These are phyloP conservation scores for Pythium periplocum DNA, from an alignment of 352 stramenopile species.

Conservation along the genomic window DNA sequence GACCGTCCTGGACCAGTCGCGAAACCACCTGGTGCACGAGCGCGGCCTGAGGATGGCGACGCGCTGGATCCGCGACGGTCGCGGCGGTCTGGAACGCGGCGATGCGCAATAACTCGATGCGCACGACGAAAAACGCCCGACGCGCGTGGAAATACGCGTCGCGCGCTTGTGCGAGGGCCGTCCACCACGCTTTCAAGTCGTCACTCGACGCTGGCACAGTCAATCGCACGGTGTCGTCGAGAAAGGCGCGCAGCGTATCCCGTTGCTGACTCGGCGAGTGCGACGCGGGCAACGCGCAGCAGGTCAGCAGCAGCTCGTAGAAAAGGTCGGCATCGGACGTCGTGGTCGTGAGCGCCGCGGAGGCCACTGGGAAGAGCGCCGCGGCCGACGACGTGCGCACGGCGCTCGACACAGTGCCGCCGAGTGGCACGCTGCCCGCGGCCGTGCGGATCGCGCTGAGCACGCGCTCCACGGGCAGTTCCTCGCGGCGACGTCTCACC, in stretches of 20 bases:
- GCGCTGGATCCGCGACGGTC: background rate
- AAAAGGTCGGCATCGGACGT: conserved; percentile 9
- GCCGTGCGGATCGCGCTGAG: conserved; percentile 40
- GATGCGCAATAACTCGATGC: conserved; percentile 47
- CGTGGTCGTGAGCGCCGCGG: conserved; percentile 11
- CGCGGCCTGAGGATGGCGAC: conserved; percentile 23
- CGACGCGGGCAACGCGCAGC: conserved; percentile 16
- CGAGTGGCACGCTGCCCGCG: conserved; percentile 44
- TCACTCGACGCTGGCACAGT: conserved; percentile 5
- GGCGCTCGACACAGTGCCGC: conserved; percentile 18
- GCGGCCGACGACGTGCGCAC: conserved; percentile 12
- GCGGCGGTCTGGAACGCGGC: conserved; percentile 21
- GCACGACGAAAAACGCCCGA: conserved; percentile 42
- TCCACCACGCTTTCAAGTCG: conserved; percentile 17
- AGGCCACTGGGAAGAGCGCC: conserved; percentile 1
- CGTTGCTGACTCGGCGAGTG: conserved; percentile 6
- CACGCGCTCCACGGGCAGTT: conserved; percentile 23
- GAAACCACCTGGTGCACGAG: conserved; percentile 34
- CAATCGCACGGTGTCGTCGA: conserved; percentile 1
- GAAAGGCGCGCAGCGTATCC: conserved; percentile 9
- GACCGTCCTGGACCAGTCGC: conserved; percentile 47
- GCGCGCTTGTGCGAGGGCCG: conserved; percentile 21
- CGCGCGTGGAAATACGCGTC: conserved; percentile 33
- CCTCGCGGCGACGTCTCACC: conserved; percentile 25
- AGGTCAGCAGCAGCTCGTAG: conserved; percentile 14